Conservation (phyloP, 139 green algal genomes). For the Mesotaenium endlicherianum region DNA sequence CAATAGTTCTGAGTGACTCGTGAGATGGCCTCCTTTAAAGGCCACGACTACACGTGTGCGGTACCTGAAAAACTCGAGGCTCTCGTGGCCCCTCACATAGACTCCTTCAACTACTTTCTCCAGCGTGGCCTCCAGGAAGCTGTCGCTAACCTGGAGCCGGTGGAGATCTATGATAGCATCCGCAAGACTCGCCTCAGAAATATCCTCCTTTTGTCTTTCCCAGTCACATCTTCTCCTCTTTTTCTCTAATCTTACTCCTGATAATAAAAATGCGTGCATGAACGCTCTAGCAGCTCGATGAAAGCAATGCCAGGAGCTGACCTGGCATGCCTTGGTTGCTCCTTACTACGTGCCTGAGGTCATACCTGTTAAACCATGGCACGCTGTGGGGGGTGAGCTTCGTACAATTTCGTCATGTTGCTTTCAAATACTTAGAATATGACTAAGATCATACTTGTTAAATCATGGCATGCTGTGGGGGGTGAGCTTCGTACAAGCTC, state of each 20-base stretch:
- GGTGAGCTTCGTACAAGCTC: not conserved
- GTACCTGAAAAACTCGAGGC: constrained; percentile 40
- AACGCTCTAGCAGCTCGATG: not conserved
- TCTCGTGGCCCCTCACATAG: constrained; percentile 48
- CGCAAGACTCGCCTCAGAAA: not conserved
- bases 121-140: constrained; percentile 70
- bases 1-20: too few relatives aligned
- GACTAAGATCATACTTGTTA: not conserved
- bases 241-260: not conserved
- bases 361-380: not conserved
- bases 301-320: not conserved
- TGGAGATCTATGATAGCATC: constrained; percentile 67
- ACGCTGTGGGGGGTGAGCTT: not conserved
- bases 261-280: too few relatives aligned
- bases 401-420: too few relatives aligned
- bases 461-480: not conserved
- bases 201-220: not conserved
- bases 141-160: constrained; percentile 65
- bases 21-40: not conserved
- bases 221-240: not conserved
- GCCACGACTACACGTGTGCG: not conserved
- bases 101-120: constrained; percentile 90
- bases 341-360: not conserved
- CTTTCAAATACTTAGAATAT: not conserved
- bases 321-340: not conserved